Percentiles rank a stretch among this genome's conserved stretches.
Conservation (phyloP, 805 yeast genomes). For the Saccharomycopsis sp. region DNA sequence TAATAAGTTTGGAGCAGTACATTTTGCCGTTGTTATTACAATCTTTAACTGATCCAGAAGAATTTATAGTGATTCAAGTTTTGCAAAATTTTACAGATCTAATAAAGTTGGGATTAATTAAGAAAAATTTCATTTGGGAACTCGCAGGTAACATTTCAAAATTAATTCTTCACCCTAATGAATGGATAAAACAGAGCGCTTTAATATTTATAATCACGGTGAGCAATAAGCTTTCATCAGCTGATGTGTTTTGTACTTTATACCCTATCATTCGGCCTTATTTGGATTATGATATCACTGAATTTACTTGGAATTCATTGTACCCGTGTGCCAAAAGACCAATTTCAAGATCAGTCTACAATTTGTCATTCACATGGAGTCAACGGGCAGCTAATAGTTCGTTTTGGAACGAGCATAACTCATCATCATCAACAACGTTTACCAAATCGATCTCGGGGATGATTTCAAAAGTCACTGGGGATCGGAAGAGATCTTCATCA, state of each 20-base stretch:
- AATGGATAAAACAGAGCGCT: constrained; percentile 70
- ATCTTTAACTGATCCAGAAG: constrained; percentile 78
- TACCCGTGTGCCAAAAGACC: constrained; percentile 65
- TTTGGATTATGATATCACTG: constrained; percentile 68
- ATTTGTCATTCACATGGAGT: constrained; percentile 65
- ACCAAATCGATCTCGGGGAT: constrained; percentile 14
- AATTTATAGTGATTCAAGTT: constrained; percentile 67
- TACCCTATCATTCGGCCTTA: constrained; percentile 75
- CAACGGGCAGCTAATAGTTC: constrained; percentile 22
- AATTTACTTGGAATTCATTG: constrained; percentile 57
- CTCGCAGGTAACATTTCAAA: constrained; percentile 44
- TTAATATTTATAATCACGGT: constrained; percentile 55
- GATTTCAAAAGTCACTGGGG: constrained; percentile 11
- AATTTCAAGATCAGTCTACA: constrained; percentile 56
- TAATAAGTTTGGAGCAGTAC: constrained; percentile 77
- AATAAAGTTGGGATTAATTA: constrained; percentile 48
- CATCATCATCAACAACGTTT: constrained; percentile 2
- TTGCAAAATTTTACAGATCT: constrained; percentile 52
- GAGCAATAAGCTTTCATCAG: constrained; percentile 54
- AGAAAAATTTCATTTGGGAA: constrained; percentile 47
- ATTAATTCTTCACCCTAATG: constrained; percentile 77
- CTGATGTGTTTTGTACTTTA: constrained; percentile 77
- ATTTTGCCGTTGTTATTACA: constrained; percentile 80
- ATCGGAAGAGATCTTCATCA: neutral
- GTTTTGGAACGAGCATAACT: constrained; percentile 7